These are phyloP conservation scores for Xylaria flabelliformis DNA, from an alignment of 495 filamentous ascomycete species.

Conservation along the genomic window DNA sequence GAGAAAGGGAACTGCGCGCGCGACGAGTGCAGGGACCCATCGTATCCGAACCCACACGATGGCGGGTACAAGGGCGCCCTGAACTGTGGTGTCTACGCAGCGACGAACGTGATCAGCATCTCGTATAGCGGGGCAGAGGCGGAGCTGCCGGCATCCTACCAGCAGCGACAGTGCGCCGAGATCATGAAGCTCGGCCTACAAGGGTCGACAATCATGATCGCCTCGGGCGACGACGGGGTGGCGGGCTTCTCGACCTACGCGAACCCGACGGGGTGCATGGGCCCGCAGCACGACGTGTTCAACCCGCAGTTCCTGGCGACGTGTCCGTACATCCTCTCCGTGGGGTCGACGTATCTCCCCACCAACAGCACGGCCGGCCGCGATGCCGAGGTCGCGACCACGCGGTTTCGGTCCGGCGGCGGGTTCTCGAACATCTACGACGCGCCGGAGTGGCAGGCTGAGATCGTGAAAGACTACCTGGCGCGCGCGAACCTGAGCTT, in stretches of 20 bases:
- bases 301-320: slow-evolving; percentile 41
- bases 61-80: slow-evolving; percentile 63
- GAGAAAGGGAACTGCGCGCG: slow-evolving; percentile 42
- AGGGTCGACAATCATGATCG: slow-evolving; percentile 66
- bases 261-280: slow-evolving; percentile 37
- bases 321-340: slow-evolving; percentile 41
- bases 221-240: slow-evolving; percentile 67
- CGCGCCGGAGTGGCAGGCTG: slow-evolving; percentile 62
- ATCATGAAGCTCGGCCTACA: slow-evolving; percentile 70
- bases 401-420: slow-evolving; percentile 61
- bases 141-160: slow-evolving; percentile 44
- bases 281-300: slow-evolving; percentile 36
- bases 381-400: slow-evolving; percentile 52
- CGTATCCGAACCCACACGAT: slow-evolving; percentile 59
- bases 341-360: slow-evolving; percentile 42
- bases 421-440: slow-evolving; percentile 73
- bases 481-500: slow-evolving; percentile 49
- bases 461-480: slow-evolving; percentile 59
- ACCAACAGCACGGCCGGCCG: slow-evolving; percentile 31
- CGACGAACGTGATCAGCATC: slow-evolving; percentile 50
- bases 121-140: slow-evolving; percentile 48
- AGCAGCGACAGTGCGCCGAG: slow-evolving; percentile 50
- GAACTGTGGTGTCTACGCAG: slow-evolving; percentile 62
- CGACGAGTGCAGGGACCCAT: slow-evolving; percentile 51
- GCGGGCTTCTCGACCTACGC: slow-evolving; percentile 53